Percentiles rank a stretch among this genome's conserved stretches.
Conservation (phyloP, 768 basidiomycete genomes). For the Pholiota microspora region DNA sequence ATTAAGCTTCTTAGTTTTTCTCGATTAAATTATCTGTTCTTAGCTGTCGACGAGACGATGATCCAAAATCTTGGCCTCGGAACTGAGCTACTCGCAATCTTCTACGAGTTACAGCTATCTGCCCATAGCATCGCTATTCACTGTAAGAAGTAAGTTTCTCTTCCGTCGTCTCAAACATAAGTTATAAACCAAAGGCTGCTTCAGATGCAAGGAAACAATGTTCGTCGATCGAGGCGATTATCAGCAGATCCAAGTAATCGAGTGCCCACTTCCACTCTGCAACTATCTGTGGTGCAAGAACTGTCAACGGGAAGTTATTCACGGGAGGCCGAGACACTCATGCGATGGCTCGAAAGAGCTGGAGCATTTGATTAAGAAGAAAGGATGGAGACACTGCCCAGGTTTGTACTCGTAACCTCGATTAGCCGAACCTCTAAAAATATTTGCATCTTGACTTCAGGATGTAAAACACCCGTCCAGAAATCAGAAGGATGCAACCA, state of each 20-base stretch:
- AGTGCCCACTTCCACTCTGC: constrained; percentile 51
- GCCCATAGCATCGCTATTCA: constrained; percentile 32
- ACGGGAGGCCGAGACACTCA: constrained; percentile 39
- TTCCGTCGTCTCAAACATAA: neutral
- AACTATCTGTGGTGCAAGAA: constrained; percentile 56
- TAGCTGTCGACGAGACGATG: constrained; percentile 12
- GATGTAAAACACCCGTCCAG: constrained; percentile 44
- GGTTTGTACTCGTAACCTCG: constrained; percentile 27
- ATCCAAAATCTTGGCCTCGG: constrained; percentile 26
- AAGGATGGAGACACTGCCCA: constrained; percentile 63
- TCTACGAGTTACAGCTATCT: constrained; percentile 27
- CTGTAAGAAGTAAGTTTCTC: constrained; percentile 46
- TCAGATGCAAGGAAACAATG: constrained; percentile 48
- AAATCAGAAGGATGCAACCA: constrained; percentile 55
- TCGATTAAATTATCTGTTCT: neutral
- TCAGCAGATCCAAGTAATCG: constrained; percentile 33
- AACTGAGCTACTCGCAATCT: constrained; percentile 30
- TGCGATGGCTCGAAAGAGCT: constrained; percentile 58
- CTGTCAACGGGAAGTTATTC: constrained; percentile 44
- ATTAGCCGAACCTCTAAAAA: neutral
- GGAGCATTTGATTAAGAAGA: constrained; percentile 41
- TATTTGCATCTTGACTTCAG: constrained; percentile 16
- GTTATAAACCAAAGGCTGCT: neutral
- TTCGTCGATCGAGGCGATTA: constrained; percentile 53
- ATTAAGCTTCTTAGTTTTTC: no score